Conservation (phyloP, 2,329 filamentous ascomycete genomes). For the Curvularia sp. region DNA sequence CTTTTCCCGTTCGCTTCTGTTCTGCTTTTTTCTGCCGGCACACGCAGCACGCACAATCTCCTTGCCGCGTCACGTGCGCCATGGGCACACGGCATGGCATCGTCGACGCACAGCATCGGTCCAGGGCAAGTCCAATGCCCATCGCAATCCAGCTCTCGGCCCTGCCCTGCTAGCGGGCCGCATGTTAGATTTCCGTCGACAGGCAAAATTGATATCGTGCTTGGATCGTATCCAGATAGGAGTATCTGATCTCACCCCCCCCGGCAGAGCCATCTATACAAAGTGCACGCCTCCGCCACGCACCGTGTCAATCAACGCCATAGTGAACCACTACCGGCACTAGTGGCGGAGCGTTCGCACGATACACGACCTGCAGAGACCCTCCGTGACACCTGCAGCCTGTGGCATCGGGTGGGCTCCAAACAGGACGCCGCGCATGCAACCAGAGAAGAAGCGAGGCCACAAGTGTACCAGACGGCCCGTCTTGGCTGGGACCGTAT, state of each 20-base stretch:
- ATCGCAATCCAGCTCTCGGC: no score
- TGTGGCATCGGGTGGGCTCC: slow-evolving; percentile 19
- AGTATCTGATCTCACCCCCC: not conserved
- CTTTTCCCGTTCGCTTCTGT: not conserved
- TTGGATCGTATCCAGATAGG: not conserved
- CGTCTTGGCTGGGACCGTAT: slow-evolving; percentile 22
- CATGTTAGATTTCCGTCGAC: slow-evolving; percentile 21
- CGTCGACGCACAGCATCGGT: no score
- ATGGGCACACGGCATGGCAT: not conserved
- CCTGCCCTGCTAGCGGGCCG: slow-evolving; percentile 4
- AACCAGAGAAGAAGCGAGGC: slow-evolving; percentile 20
- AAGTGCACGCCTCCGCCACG: not conserved
- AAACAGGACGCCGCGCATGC: slow-evolving; percentile 25
- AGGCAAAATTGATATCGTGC: not conserved
- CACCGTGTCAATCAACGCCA: not conserved
- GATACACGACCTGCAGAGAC: not conserved
- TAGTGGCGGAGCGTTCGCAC: not conserved
- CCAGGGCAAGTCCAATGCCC: no score
- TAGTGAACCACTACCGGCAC: not conserved
- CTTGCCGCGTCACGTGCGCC: slow-evolving; percentile 3
- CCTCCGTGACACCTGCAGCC: slow-evolving; percentile 12
- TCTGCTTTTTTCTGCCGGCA: not conserved
- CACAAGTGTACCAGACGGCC: slow-evolving; percentile 22
- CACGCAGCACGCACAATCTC: slow-evolving; percentile 3
- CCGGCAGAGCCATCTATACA: not conserved